A percentile compares a stretch with the other conserved stretches of the same genome.
These are phyloP conservation scores for Lablab purpureus DNA, from an alignment of 306 rosid species.

Conservation along the genomic window DNA sequence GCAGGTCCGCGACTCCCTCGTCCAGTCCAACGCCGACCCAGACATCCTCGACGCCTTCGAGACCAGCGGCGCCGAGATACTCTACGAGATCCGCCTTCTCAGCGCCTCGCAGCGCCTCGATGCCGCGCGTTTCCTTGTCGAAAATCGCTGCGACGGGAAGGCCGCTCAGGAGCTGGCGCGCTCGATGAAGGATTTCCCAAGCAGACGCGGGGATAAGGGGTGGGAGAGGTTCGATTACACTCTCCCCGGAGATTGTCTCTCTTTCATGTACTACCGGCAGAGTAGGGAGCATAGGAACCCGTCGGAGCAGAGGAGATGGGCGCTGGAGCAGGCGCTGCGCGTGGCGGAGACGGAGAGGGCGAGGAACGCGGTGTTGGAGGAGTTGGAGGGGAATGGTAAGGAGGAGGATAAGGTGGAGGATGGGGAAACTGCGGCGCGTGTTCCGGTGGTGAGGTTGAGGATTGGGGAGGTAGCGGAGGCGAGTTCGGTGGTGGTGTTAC, in stretches of 20 bases:
- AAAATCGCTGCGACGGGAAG: constrained; percentile 53
- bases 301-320: constrained; percentile 48
- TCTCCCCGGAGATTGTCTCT: constrained; percentile 76
- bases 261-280: constrained; percentile 76
- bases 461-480: constrained; percentile 92
- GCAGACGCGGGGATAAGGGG: constrained; percentile 65
- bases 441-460: constrained; percentile 87
- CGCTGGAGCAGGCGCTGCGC: constrained; percentile 64
- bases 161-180: constrained; percentile 78
- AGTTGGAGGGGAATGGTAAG: not conserved
- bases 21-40: constrained; percentile 60
- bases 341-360: constrained; percentile 69
- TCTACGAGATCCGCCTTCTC: constrained; percentile 79
- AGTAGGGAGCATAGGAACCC: constrained; percentile 63
- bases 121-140: constrained; percentile 63
- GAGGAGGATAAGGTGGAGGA: constrained; percentile 22
- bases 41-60: constrained; percentile 61
- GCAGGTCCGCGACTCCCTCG: constrained; percentile 78
- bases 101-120: constrained; percentile 65
- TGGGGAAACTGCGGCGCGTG: constrained; percentile 25
- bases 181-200: constrained; percentile 78
- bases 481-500: constrained; percentile 65
- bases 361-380: constrained; percentile 39
- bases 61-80: constrained; percentile 65
- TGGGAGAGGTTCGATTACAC: constrained; percentile 75